A percentile compares a stretch with the other conserved stretches of the same genome.
phyloP scores from a whole-genome alignment of 1,139 yeast species.

The Yamadazyma blattariae region DNA sequence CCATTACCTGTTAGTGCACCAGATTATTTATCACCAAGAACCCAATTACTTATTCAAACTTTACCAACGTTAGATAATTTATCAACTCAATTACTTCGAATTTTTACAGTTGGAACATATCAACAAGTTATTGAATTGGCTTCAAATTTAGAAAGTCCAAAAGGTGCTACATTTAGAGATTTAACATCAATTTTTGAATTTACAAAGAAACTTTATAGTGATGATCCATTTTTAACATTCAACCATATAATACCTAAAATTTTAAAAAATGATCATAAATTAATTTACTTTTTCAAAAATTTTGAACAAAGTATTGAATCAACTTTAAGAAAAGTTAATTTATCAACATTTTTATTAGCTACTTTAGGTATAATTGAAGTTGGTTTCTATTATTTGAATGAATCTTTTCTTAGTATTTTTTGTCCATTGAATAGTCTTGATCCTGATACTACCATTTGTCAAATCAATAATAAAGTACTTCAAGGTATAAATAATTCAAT shows the following conservation, averaged over 20 bases:
- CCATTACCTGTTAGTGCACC: constrained; percentile 59
- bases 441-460: constrained; percentile 39
- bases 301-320: constrained; percentile 66
- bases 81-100: constrained; percentile 68
- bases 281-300: constrained; percentile 56
- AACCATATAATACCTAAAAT: constrained; percentile 60
- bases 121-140: constrained; percentile 72
- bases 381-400: constrained; percentile 84
- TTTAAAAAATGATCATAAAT: constrained; percentile 57
- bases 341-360: constrained; percentile 84
- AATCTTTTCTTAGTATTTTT: constrained; percentile 79
- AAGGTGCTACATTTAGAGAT: constrained; percentile 73
- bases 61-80: constrained; percentile 73
- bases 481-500: constrained; percentile 38
- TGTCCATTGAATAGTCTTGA: constrained; percentile 59
- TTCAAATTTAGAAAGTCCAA: constrained; percentile 67
- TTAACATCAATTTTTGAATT: constrained; percentile 75
- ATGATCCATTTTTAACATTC: constrained; percentile 64
- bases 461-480: constrained; percentile 32
- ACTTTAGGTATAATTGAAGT: constrained; percentile 80
- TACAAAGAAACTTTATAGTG: constrained; percentile 60
- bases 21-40: constrained; percentile 54
- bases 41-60: constrained; percentile 61
- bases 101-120: constrained; percentile 67
- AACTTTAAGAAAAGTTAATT: constrained; percentile 76